phyloP scores from a whole-genome alignment of 495 filamentous ascomycete genomes.

The Neurospora intermedia region DNA sequence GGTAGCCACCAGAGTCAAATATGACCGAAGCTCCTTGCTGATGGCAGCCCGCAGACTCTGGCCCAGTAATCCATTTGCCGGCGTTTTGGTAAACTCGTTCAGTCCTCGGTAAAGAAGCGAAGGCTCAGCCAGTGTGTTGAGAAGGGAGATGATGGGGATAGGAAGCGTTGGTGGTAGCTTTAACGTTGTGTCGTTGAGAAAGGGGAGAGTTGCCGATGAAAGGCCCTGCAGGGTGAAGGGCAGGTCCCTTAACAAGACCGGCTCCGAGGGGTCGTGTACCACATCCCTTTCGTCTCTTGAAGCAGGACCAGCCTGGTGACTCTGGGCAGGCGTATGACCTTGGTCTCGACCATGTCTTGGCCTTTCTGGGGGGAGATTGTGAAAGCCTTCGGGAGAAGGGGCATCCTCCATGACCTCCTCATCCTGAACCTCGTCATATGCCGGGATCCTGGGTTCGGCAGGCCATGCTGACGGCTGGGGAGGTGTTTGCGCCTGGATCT shows the following conservation, averaged over 20 bases:
- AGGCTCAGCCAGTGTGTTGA: constrained; percentile 87
- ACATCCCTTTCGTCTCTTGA: background rate
- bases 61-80: constrained; percentile 56
- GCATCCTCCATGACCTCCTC: constrained; percentile 41
- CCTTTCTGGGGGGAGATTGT: constrained; percentile 26
- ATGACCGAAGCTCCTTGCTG: constrained; percentile 73
- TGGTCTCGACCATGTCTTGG: constrained; percentile 14
- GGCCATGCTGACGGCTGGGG: background rate
- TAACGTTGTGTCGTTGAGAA: constrained; percentile 51
- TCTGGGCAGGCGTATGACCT: constrained; percentile 7
- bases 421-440: constrained; percentile 17
- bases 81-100: constrained; percentile 65
- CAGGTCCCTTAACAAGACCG: constrained; percentile 73
- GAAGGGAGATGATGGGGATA: constrained; percentile 71
- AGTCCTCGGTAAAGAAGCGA: constrained; percentile 79
- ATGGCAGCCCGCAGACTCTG: constrained; percentile 92
- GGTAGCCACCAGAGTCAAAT: constrained; percentile 85
- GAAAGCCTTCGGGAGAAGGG: constrained; percentile 43
- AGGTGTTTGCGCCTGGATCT: background rate
- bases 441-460: constrained; percentile 1
- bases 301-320: background rate
- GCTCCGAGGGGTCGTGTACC: constrained; percentile 43
- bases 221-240: constrained; percentile 93
- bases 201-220: constrained; percentile 73
- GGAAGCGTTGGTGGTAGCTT: constrained; percentile 71